Conservation (phyloP, 2,329 filamentous ascomycete genomes). For the Teratosphaeria nubilosa region DNA sequence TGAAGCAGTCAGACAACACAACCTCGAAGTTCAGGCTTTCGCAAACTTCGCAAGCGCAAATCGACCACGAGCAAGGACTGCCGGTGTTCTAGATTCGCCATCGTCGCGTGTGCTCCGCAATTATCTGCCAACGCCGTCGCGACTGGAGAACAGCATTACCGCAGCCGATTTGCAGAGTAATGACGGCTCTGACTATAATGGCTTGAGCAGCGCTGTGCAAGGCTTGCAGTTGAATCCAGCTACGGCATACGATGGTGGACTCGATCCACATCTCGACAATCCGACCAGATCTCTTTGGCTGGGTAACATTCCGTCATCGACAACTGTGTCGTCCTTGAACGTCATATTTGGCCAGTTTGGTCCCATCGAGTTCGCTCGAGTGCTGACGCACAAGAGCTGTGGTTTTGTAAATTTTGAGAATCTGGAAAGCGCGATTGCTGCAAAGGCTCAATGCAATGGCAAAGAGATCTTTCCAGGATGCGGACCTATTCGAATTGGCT, state of each 20-base stretch:
- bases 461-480: constrained; percentile 98
- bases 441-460: constrained; percentile 79
- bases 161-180: constrained; percentile 64
- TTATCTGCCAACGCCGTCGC: constrained; percentile 67
- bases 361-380: constrained; percentile 78
- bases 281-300: constrained; percentile 94
- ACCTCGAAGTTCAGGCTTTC: constrained; percentile 85
- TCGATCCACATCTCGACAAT: constrained; percentile 74
- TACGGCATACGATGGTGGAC: constrained; percentile 53
- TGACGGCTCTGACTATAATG: constrained; percentile 69
- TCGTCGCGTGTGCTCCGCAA: constrained; percentile 53
- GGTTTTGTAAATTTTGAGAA: constrained; percentile 97
- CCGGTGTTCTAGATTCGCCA: constrained; percentile 77
- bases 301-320: constrained; percentile 92
- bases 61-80: constrained; percentile 80
- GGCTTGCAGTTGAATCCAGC: constrained; percentile 64
- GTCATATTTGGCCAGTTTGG: constrained; percentile 95
- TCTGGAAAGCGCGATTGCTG: constrained; percentile 79
- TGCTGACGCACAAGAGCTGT: constrained; percentile 97
- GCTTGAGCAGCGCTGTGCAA: constrained; percentile 72
- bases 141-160: constrained; percentile 65
- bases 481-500: constrained; percentile 89
- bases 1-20: constrained; percentile 77
- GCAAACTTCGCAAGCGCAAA: constrained; percentile 72
- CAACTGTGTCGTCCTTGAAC: constrained; percentile 85